Base-by-base conservation (phyloP, 495 filamentous ascomycete species). In the Neurospora sp. region DNA sequence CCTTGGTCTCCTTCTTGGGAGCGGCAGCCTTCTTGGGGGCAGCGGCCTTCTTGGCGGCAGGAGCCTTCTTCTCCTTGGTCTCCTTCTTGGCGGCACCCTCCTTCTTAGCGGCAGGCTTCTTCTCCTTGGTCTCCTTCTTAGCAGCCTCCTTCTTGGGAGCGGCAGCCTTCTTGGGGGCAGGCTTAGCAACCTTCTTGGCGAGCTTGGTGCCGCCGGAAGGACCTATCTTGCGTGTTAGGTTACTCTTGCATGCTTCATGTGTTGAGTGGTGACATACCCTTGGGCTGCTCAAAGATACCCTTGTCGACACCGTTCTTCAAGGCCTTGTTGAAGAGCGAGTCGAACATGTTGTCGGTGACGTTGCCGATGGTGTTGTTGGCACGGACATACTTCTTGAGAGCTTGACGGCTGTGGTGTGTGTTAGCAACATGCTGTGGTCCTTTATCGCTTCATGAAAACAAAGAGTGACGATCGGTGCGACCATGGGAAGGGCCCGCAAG, bases 301-400 rank as follows among this genome's bases (percentile, higher is more conserved):
- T 92, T 93, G 78, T 96, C 93, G 75, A 94, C 95, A 83, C 96
- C 96, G 72, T 88, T 81, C 86, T 92, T 91, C 82, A 99, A 88
- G 41, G 94, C 94, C 81, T 91, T 91, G 89, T 97, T 98, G 89
- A 99, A 94, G 77, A 95, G 91, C 75, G 88, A 88, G 80, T 96
- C 94, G 81, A 98, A 98, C 80, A 89, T 89, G 68, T 85, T 86
- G 77, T 91, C 89, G 41, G 85, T 87, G 70, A 89, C 88, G 72
- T 85, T 86, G 53, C 53, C 53, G 82, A 96, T 88, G 81, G 91
- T 92, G 89, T 98, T 97, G 91, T 99, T 98, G 77, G 92, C 90
- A 82, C 89, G 88, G 78, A 99, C 92, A 86, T 98, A 99, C 83
- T 99, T 98, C 92, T 98, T 98, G 81, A 99, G 90, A 38, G 93